Base-by-base conservation (phyloP, 371 early-diverging fungal genomes). In the Rhizopus sp. region DNA sequence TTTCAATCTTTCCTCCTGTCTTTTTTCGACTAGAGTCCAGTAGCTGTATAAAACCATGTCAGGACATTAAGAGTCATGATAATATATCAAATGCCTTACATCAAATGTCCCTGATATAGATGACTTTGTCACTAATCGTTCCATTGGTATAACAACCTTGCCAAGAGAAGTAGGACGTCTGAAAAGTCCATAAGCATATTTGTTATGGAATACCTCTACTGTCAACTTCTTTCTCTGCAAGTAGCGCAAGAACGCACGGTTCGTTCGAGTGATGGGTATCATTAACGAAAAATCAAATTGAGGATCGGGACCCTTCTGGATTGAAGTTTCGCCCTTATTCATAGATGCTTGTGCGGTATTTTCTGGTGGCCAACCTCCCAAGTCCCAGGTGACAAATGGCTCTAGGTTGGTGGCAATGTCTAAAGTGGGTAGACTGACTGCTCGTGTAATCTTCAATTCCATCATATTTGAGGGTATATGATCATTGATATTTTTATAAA, bases 301-400 rank as follows among this genome's bases (percentile, higher is more conserved):
- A 53, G 88, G 86, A 38, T 73, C 64, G 39, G 55, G 66, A 7
- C 72, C 73, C 50, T 75, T 71, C 32, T 72, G 61, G 10, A 82
- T 75, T 1, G 77, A 68, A 0, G 90, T 89, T 53, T 87, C 85
- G 0, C 92, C 92, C 62, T 88, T 89, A 32, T 83, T 87, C 34
- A 67, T 64, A 4, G 65, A 63, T 40, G 82, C 75, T 31, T 78
- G 82, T 7, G 79, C 66, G 52, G 79, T 73, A 40, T 75, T 81
- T 55, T 86, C 88, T 1, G 81, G 75, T 7, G 90, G 90, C 90
- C 90, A 90, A 23, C 91, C 87, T 8, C 76, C 83, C 15, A 90
- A 56, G 65, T 92, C 90, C 81, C 78, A 92, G 2, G 68, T 55
- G 0, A 90, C 89, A 68, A 76, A 87, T 2, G 83, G 77, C 7